Percentiles rank a stretch among this genome's conserved stretches.
Evolutionary conservation across 306 rosid genomes (phyloP).

Genomic region (Prosopis cineraria): DNA sequence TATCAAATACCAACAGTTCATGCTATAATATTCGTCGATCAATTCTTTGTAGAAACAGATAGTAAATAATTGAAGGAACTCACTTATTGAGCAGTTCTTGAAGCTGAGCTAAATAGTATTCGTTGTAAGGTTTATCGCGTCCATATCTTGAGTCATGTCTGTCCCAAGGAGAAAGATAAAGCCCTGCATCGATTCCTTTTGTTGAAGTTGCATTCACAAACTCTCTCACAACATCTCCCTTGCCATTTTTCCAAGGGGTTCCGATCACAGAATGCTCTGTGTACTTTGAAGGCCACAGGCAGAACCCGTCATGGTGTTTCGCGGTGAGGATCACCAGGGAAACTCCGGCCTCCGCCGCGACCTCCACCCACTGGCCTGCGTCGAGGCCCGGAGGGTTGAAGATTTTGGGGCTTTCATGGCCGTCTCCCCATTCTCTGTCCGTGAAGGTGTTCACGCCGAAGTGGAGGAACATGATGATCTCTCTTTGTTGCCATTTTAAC

Average conservation of each 20-base stretch:
- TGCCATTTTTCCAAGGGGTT: slow-evolving; percentile 73
- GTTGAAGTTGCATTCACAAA: slow-evolving; percentile 57
- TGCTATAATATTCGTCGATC: not conserved
- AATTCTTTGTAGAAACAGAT: not conserved
- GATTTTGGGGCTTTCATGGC: slow-evolving; percentile 63
- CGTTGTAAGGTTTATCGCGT: slow-evolving; percentile 62
- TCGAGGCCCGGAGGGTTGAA: slow-evolving; percentile 68
- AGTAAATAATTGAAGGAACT: not conserved
- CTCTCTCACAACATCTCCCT: slow-evolving; percentile 74
- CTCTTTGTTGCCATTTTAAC: slow-evolving; percentile 96
- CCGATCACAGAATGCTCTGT: slow-evolving; percentile 70
- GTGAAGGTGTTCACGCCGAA: slow-evolving; percentile 92
- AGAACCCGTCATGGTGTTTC: slow-evolving; percentile 94
- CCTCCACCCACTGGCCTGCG: slow-evolving; percentile 67
- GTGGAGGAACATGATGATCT: slow-evolving; percentile 89
- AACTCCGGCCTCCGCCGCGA: slow-evolving; percentile 69
- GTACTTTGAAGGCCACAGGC: slow-evolving; percentile 95
- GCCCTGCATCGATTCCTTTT: slow-evolving; percentile 63
- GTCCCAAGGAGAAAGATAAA: slow-evolving; percentile 95
- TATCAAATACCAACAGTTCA: not conserved
- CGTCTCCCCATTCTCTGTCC: slow-evolving; percentile 80
- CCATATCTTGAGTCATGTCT: slow-evolving; percentile 81
- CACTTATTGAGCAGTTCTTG: slow-evolving; percentile 75
- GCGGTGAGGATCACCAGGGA: slow-evolving; percentile 82
- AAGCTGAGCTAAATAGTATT: slow-evolving; percentile 82